These are phyloP conservation scores for Fusarium proliferatum DNA, from an alignment of 2,329 filamentous ascomycete genomes.

Conservation along the genomic window DNA sequence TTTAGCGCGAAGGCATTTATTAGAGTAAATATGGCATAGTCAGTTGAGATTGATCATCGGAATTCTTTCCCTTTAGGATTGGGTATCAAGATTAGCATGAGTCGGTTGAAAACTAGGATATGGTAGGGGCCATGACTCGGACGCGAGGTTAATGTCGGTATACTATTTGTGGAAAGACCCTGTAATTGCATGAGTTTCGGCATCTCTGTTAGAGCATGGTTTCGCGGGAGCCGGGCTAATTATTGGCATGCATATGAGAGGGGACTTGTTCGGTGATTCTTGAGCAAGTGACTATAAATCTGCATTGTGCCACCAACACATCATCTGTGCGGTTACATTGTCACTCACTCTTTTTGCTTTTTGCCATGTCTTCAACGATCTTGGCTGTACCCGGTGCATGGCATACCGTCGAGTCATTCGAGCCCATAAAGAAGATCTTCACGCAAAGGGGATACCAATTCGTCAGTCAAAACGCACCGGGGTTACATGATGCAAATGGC, in stretches of 20 bases:
- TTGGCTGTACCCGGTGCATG: slow-evolving; percentile 36
- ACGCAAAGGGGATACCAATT: neutral
- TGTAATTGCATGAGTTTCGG: neutral
- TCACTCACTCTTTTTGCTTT: neutral
- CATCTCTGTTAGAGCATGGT: neutral
- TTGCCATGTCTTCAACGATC: slow-evolving; percentile 24
- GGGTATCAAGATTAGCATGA: neutral
- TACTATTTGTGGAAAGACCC: neutral
- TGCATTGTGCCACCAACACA: neutral
- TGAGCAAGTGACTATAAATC: neutral
- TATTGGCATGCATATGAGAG: no score
- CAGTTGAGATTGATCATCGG: neutral
- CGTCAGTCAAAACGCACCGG: slow-evolving; percentile 12
- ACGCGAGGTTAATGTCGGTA: neutral
- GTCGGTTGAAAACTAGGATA: neutral
- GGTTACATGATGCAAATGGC: neutral
- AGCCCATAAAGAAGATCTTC: slow-evolving; percentile 2
- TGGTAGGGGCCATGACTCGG: neutral
- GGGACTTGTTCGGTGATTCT: no score
- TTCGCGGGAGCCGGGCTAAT: no score
- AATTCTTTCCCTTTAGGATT: no score
- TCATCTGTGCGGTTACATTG: neutral
- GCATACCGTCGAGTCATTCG: slow-evolving; percentile 21
- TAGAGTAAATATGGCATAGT: neutral
- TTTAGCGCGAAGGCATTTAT: neutral